Conservation (phyloP, 768 basidiomycete species). For the Boletus tylopilopsis region DNA sequence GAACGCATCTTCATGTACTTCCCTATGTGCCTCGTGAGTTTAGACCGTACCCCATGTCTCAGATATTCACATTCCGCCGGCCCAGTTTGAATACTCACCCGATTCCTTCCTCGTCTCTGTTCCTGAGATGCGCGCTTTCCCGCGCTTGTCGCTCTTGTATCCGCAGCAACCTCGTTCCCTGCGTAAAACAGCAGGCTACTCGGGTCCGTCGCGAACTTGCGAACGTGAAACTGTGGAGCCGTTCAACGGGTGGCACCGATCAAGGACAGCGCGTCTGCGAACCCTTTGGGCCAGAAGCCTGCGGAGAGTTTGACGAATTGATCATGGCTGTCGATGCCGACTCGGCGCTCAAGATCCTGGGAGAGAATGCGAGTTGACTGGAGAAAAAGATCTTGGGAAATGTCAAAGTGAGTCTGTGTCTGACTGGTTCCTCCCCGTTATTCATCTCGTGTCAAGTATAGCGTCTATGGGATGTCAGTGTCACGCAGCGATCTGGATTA, state of each 20-base stretch:
- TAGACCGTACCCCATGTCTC: background rate
- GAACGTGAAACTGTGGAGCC: slow-evolving; percentile 2
- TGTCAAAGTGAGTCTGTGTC: background rate
- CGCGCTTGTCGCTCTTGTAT: slow-evolving; percentile 1
- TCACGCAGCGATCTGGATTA: background rate
- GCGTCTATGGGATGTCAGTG: background rate
- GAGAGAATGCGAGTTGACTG: background rate
- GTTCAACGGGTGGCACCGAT: slow-evolving; percentile 3
- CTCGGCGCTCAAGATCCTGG: slow-evolving; percentile 1
- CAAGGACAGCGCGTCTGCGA: background rate
- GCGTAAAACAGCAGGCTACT: background rate
- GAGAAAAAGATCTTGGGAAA: background rate
- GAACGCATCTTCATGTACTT: slow-evolving; percentile 1
- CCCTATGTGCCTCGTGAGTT: slow-evolving; percentile 1
- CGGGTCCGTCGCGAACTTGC: background rate
- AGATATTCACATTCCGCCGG: background rate
- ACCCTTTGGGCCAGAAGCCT: background rate
- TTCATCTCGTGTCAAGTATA: background rate
- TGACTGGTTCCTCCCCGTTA: background rate
- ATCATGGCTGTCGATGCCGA: slow-evolving; percentile 9
- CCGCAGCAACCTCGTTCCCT: background rate
- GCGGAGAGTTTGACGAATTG: slow-evolving; percentile 1
- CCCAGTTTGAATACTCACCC: slow-evolving; percentile 5
- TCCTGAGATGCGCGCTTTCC: slow-evolving; percentile 7
- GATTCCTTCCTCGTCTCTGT: slow-evolving; percentile 12